Percentiles rank a stretch among this genome's conserved stretches.
These are phyloP conservation scores for Beauveria varroae DNA, from an alignment of 2,329 filamentous ascomycete genomes.

Conservation along the genomic window DNA sequence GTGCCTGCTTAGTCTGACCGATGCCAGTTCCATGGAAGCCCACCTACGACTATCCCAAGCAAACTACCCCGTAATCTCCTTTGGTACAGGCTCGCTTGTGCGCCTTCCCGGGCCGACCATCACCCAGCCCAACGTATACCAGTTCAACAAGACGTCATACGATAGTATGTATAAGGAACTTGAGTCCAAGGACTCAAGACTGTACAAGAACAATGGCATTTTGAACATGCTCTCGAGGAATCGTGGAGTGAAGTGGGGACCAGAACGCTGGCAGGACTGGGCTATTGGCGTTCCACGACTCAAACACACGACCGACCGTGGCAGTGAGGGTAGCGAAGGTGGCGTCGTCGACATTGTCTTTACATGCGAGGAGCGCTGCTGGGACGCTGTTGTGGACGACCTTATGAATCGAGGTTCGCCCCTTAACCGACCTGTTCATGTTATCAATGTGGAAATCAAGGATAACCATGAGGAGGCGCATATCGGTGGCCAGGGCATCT, in stretches of 20 bases:
- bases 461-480: conserved; percentile 97
- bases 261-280: conserved; percentile 98
- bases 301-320: conserved; percentile 68
- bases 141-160: conserved; percentile 96
- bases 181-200: conserved; percentile 70
- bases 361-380: conserved; percentile 95
- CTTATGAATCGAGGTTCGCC: conserved; percentile 77
- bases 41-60: conserved; percentile 84
- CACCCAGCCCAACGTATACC: conserved; percentile 91
- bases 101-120: conserved; percentile 87
- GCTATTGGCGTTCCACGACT: conserved; percentile 75
- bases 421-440: conserved; percentile 87
- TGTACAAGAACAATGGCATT: conserved; percentile 89
- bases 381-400: conserved; percentile 96
- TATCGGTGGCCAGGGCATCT: conserved; percentile 81
- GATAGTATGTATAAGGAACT: conserved; percentile 91
- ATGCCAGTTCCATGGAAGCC: conserved; percentile 86
- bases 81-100: conserved; percentile 91
- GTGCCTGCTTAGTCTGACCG: not conserved
- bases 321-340: conserved; percentile 72
- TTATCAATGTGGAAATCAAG: conserved; percentile 97
- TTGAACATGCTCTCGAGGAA: conserved; percentile 95
- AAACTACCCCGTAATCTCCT: conserved; percentile 92
- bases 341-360: conserved; percentile 92
- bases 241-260: conserved; percentile 84